A percentile compares a stretch with the other conserved stretches of the same genome.
Evolutionary conservation across 306 rosid genomes (phyloP).

Genomic region (Cajanus cajan): DNA sequence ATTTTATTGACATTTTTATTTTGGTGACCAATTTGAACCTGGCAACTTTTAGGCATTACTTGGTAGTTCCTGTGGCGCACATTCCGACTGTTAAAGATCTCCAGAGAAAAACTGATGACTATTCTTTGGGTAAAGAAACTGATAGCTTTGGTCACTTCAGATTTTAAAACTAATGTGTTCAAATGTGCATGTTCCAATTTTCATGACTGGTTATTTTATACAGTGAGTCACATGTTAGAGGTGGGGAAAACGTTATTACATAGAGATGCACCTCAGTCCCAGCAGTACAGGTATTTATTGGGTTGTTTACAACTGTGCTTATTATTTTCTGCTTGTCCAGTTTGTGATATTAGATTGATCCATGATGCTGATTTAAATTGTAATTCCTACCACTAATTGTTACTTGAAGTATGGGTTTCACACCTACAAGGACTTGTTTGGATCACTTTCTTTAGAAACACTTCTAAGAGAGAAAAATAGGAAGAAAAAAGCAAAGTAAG

Average conservation of each 20-base stretch:
- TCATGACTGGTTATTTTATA: slow-evolving; percentile 16
- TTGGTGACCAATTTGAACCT: slow-evolving; percentile 7
- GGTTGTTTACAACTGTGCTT: slow-evolving; percentile 1
- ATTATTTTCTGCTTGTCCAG: not conserved
- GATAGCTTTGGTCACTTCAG: not conserved
- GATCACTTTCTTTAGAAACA: too few relatives aligned
- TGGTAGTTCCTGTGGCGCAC: slow-evolving; percentile 67
- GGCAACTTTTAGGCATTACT: slow-evolving; percentile 64
- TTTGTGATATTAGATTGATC: not conserved
- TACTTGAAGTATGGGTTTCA: not conserved
- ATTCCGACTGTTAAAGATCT: slow-evolving; percentile 66
- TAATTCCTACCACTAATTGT: not conserved
- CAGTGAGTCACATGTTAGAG: slow-evolving; percentile 73
- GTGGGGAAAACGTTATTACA: slow-evolving; percentile 60
- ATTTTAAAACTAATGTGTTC: not conserved
- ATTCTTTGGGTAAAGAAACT: slow-evolving; percentile 56
- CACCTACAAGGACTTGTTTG: not conserved
- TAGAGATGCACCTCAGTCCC: slow-evolving; percentile 68
- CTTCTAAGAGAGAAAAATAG: too few relatives aligned
- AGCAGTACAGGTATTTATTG: slow-evolving; percentile 55
- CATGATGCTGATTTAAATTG: not conserved
- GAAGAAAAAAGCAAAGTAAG: too few relatives aligned
- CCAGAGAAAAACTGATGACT: slow-evolving; percentile 52
- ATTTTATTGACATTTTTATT: not conserved
- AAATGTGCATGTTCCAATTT: not conserved